phyloP scores from a whole-genome alignment of 1,139 yeast genomes.

The Debaryomyces psychrophilus region DNA sequence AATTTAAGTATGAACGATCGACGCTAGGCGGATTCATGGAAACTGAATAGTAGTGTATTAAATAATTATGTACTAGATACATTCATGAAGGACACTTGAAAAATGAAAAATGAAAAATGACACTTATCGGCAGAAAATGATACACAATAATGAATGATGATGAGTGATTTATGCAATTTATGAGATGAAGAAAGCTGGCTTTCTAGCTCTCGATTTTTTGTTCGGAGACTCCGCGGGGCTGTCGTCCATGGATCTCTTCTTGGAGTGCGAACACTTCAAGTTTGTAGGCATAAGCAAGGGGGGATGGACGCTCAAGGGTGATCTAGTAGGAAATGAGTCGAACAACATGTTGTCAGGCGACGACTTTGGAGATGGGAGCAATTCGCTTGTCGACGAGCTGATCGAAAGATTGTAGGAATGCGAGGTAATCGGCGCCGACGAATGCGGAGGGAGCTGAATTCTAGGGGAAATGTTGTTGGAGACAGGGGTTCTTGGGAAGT shows the following conservation, averaged over 20 bases:
- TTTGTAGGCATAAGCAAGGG: slow-evolving; percentile 18
- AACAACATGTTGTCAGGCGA: slow-evolving; percentile 8
- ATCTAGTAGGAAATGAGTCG: slow-evolving; percentile 5
- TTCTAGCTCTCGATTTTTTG: slow-evolving; percentile 27
- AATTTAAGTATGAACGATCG: not conserved
- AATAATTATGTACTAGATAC: not conserved
- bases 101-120: not conserved
- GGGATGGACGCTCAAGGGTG: slow-evolving; percentile 21
- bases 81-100: not conserved
- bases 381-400: not conserved
- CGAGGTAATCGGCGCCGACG: slow-evolving; percentile 6
- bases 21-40: not conserved
- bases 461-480: slow-evolving; percentile 23
- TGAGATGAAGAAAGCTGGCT: slow-evolving; percentile 23
- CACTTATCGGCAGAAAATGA: not conserved
- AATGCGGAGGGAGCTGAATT: slow-evolving; percentile 11
- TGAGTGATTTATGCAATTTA: slow-evolving; percentile 8
- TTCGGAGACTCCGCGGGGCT: slow-evolving; percentile 14
- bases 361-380: slow-evolving; percentile 22
- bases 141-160: not conserved
- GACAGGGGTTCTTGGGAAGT: slow-evolving; percentile 23
- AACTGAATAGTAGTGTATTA: not conserved
- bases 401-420: slow-evolving; percentile 3
- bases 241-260: slow-evolving; percentile 14
- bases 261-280: slow-evolving; percentile 1